These are phyloP conservation scores for Xylaria sp. DNA, from an alignment of 495 filamentous ascomycete genomes.

Conservation along the genomic window DNA sequence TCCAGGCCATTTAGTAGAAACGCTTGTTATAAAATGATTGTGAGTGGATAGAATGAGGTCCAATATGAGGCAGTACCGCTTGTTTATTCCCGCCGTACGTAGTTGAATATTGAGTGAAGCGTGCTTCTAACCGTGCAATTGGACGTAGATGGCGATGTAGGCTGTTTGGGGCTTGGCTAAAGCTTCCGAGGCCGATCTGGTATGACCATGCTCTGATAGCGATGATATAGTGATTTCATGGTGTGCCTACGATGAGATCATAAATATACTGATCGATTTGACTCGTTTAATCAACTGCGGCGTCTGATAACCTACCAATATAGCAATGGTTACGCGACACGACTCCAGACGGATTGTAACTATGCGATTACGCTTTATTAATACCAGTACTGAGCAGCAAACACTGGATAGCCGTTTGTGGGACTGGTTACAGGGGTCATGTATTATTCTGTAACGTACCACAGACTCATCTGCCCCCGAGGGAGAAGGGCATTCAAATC, in stretches of 20 bases:
- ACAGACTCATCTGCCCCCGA: not conserved
- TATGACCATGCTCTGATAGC: not conserved
- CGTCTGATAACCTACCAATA: not conserved
- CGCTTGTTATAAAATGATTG: too few relatives aligned
- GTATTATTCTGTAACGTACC: not conserved
- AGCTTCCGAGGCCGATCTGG: not conserved
- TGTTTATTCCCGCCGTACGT: not conserved
- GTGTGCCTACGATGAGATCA: too few relatives aligned
- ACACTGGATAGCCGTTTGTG: not conserved
- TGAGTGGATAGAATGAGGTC: too few relatives aligned
- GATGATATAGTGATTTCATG: not conserved
- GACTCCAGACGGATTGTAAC: too few relatives aligned
- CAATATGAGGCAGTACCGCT: too few relatives aligned
- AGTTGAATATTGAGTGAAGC: not conserved
- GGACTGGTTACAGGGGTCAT: not conserved
- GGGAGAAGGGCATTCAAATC: not conserved
- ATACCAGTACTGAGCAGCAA: not conserved
- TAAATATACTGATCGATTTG: not conserved
- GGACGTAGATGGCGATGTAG: not conserved
- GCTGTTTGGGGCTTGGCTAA: not conserved
- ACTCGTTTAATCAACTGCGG: not conserved
- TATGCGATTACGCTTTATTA: not conserved
- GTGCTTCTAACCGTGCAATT: not conserved
- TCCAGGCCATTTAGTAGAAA: too few relatives aligned
- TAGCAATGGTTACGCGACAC: not conserved